Evolutionary conservation across 169 alveolate species (phyloP).

Genomic region (Eimeria sp.): DNA sequence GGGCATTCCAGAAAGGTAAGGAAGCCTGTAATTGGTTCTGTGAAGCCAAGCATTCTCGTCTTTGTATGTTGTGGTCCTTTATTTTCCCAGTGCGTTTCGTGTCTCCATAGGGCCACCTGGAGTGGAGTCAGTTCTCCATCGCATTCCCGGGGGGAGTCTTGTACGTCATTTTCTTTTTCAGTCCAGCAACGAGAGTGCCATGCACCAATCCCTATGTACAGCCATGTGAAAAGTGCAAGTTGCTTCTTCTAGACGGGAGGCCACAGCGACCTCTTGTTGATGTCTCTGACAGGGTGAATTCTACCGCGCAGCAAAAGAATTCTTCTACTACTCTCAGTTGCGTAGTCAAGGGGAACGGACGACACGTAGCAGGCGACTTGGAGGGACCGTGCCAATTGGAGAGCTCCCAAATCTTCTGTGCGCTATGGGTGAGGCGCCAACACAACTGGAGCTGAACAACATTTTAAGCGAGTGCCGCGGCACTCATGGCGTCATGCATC

Average conservation of each 20-base stretch:
- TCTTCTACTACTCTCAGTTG: constrained; percentile 95
- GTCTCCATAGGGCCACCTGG: constrained; percentile 27
- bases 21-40: neutral
- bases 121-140: constrained; percentile 14
- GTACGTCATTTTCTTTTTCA: neutral
- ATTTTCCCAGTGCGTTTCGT: neutral
- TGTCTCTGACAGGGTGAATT: constrained; percentile 85
- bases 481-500: neutral
- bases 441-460: constrained; percentile 93
- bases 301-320: constrained; percentile 92
- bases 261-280: neutral
- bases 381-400: constrained; percentile 90
- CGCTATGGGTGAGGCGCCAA: constrained; percentile 95
- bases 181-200: neutral
- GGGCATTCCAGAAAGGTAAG: constrained; percentile 11
- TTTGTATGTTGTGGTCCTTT: neutral
- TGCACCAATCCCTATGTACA: neutral
- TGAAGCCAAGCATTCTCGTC: neutral
- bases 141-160: constrained; percentile 11
- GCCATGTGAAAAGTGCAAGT: neutral
- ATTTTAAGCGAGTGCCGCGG: constrained; percentile 89
- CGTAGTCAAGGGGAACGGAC: constrained; percentile 95
- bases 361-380: constrained; percentile 94
- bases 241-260: neutral
- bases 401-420: constrained; percentile 95